Base-by-base conservation (phyloP, 2,329 filamentous ascomycete genomes). In the Claviceps sp. region DNA sequence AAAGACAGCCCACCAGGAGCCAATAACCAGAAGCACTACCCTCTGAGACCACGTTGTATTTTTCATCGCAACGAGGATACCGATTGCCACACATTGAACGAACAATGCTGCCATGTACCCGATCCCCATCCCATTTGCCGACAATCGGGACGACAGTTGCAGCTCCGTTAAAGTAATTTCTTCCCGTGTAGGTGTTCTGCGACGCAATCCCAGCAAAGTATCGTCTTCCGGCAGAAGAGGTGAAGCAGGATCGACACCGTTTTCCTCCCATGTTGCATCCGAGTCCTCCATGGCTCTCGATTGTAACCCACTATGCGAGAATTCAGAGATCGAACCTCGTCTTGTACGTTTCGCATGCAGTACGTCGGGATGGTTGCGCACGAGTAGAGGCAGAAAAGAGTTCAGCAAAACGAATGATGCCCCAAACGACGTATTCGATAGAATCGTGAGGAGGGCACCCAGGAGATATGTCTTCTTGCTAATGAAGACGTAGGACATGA, bases 391-490 rank as follows among this genome's bases (percentile, higher is more conserved):
- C 44, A 98, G 72, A 61, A 96, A 98, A 0, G 90, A 95, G 69
- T 98, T 98, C 45, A 98, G 72, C 13, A 98, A 76, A 2, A 98
- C 93, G 65, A 95, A 97, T 0, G 89, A 95, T 16, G 90, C 89
- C 22, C 93, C 93, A 63, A 96, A 95, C 45, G 88, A 91, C 1
- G 88, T 94, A 65, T 97, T 97, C 38, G 90, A 86, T 48, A 97
- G 73, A 57, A 97, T 88, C 34, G 93, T 90, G 54, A 95, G 75
- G 2, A 97, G 57, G 3, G 86, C 87, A 45, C 86, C 91, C 11
- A 97, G 67, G 2, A 95, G 62, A 63, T 95, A 97, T 9, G 88
- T 72, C 45, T 78, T 76, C 29, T 88, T 83, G 42, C 79, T 77
- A 50, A 96, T 76, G 26, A 85, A 83, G 47, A 98, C 77, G 69